Evolutionary conservation across 805 yeast species (phyloP), one percentile per base, ranked within the genome.

Genomic region (Starmerella powellii): DNA sequence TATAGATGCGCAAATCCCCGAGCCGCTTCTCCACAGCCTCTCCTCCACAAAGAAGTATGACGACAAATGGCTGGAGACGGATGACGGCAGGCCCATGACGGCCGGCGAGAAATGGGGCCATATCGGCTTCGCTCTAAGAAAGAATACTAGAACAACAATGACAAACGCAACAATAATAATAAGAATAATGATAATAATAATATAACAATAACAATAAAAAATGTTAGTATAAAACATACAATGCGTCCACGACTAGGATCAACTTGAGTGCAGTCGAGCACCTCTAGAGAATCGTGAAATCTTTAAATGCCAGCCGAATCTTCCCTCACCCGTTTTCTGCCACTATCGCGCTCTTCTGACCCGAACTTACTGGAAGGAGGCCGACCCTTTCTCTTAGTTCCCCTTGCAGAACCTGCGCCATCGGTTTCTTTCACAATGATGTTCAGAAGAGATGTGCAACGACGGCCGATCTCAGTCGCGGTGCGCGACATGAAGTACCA

Each of bases 401-500:
- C 57, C 20, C 46, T 38, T 10, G 61, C 56, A 13, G 37, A 15
- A 13, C 31, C 29, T 2, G 38, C 18, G 6, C 65, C 63, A 46
- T 74, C 80, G 40, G 66, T 63, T 58, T 91, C 98, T 52, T 77
- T 74, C 41, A 78, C 72, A 31, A 91, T 69, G 53, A 86, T 76
- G 11, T 78, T 74, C 42, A 91, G 65, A 50, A 88, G 65, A 1
- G 95, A 82, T 31, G 74, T 71, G 51, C 94, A 80, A 51, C 98
- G 71, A 60, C 97, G 73, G 3, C 82, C 72, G 28, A 91, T 65
- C 58, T 91, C 98, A 1, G 74, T 66, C 0, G 83, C 69, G 3
- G 82, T 76, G 53, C 95, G 71, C 34, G 86, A 77, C 55, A 80
- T 81, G 58, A 91, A 73, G 62, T 80, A 86, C 65, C 80, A 86